Evolutionary conservation across 2,329 filamentous ascomycete genomes (phyloP).

Genomic region (Clonostachys byssicola): DNA sequence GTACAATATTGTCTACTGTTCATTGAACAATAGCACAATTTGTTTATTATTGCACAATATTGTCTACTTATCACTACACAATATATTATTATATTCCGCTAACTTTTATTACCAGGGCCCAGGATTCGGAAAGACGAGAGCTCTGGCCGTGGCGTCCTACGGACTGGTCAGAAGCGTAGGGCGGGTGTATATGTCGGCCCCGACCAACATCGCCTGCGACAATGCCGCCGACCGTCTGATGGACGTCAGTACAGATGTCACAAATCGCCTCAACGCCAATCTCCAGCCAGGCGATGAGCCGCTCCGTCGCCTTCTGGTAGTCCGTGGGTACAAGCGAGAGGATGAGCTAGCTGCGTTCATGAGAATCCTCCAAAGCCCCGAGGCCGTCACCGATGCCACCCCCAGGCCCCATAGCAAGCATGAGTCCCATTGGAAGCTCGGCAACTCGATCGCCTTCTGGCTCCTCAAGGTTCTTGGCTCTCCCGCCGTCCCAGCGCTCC

Average conservation of each 20-base stretch:
- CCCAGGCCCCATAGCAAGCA: no score
- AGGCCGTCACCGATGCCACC: not conserved
- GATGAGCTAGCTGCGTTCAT: not conserved
- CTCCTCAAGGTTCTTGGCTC: not conserved
- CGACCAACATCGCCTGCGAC: slow-evolving; percentile 6
- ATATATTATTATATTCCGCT: not conserved
- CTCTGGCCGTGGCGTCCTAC: slow-evolving; percentile 1
- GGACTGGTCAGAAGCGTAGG: slow-evolving; percentile 4
- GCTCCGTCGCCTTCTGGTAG: not conserved
- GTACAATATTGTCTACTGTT: no score
- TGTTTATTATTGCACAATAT: no score
- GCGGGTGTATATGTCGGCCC: slow-evolving; percentile 5
- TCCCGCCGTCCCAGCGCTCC: not conserved
- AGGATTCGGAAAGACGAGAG: slow-evolving; percentile 7
- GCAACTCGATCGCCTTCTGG: slow-evolving; percentile 2
- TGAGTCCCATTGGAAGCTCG: slow-evolving; percentile 1
- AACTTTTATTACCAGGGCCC: not conserved
- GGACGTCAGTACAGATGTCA: not conserved
- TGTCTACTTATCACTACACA: no score
- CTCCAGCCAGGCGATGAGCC: not conserved
- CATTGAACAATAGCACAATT: no score
- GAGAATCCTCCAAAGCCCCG: not conserved
- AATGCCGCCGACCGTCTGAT: slow-evolving; percentile 7
- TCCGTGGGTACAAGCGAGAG: not conserved
- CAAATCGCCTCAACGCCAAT: not conserved